These are phyloP conservation scores for Haplosporangium sp. DNA, from an alignment of 371 early-diverging fungal genomes.

Conservation along the genomic window DNA sequence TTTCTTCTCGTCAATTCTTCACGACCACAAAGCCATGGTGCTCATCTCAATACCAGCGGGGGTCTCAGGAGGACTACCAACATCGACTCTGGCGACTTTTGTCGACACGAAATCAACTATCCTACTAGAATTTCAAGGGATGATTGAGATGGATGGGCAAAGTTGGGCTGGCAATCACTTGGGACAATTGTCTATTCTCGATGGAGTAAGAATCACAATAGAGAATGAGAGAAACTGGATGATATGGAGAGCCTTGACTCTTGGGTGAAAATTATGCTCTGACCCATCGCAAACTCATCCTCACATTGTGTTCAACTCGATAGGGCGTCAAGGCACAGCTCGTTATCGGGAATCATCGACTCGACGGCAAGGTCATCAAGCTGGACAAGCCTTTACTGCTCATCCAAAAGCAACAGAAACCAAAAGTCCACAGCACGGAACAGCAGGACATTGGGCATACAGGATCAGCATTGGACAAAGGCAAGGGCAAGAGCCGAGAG, in stretches of 20 bases:
- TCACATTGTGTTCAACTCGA: neutral
- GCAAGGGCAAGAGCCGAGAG: slow-evolving; percentile 6
- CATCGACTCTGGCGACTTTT: slow-evolving; percentile 21
- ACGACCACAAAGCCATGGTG: slow-evolving; percentile 15
- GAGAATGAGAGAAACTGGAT: neutral
- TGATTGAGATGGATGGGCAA: slow-evolving; percentile 46
- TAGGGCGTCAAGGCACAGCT: slow-evolving; percentile 47
- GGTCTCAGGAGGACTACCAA: slow-evolving; percentile 1
- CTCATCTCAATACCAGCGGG: slow-evolving; percentile 44
- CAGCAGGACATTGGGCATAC: neutral
- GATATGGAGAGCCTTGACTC: neutral
- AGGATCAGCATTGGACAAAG: neutral
- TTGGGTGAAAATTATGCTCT: neutral
- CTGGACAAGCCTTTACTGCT: slow-evolving; percentile 38
- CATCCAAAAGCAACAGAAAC: slow-evolving; percentile 37
- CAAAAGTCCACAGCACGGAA: neutral
- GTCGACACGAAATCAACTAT: slow-evolving; percentile 39
- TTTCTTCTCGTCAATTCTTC: neutral
- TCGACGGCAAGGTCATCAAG: slow-evolving; percentile 46
- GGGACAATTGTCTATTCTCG: slow-evolving; percentile 47
- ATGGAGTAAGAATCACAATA: slow-evolving; percentile 25
- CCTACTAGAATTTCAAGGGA: slow-evolving; percentile 48
- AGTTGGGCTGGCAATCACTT: slow-evolving; percentile 43
- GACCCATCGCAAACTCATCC: neutral
- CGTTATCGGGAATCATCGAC: slow-evolving; percentile 47